Evolutionary conservation across 2,329 filamentous ascomycete genomes (phyloP).

Genomic region (Colletotrichum sp.): DNA sequence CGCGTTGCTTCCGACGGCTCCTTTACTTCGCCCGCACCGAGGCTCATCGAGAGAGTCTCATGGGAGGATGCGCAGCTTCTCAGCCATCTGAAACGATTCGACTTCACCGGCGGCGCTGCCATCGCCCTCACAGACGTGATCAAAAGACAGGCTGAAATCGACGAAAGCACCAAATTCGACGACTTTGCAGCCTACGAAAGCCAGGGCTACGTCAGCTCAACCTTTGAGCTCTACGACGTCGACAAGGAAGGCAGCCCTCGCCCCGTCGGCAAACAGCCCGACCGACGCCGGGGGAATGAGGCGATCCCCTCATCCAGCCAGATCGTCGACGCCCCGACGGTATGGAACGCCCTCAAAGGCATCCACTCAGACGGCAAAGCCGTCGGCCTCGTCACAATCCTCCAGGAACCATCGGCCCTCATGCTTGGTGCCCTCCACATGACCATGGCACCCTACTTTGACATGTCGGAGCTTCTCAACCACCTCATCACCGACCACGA

Average conservation of each 20-base stretch:
- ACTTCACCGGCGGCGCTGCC: conserved; percentile 46
- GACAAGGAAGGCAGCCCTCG: conserved; percentile 47
- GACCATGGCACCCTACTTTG: conserved; percentile 61
- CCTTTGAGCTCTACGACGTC: conserved; percentile 64
- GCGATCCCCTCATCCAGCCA: conserved; percentile 39
- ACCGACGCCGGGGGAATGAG: conserved; percentile 24
- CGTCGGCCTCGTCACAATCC: conserved; percentile 62
- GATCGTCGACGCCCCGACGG: conserved; percentile 42
- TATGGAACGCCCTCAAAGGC: conserved; percentile 46
- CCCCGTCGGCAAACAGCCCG: conserved; percentile 15
- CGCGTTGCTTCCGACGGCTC: neutral
- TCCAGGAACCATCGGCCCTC: conserved; percentile 65
- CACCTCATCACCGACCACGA: conserved; percentile 56
- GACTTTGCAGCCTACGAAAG: conserved; percentile 41
- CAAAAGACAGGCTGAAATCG: conserved; percentile 35
- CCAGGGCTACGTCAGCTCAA: conserved; percentile 49
- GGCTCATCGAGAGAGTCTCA: conserved; percentile 8
- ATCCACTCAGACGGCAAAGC: conserved; percentile 43
- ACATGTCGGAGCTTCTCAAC: conserved; percentile 65
- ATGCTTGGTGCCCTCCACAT: conserved; percentile 65
- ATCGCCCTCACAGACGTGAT: conserved; percentile 41
- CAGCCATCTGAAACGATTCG: conserved; percentile 41
- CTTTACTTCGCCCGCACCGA: neutral
- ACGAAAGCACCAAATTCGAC: conserved; percentile 34
- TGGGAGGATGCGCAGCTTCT: conserved; percentile 46